These are phyloP conservation scores for Colletotrichum kahawae DNA, from an alignment of 2,329 filamentous ascomycete genomes.

Conservation along the genomic window DNA sequence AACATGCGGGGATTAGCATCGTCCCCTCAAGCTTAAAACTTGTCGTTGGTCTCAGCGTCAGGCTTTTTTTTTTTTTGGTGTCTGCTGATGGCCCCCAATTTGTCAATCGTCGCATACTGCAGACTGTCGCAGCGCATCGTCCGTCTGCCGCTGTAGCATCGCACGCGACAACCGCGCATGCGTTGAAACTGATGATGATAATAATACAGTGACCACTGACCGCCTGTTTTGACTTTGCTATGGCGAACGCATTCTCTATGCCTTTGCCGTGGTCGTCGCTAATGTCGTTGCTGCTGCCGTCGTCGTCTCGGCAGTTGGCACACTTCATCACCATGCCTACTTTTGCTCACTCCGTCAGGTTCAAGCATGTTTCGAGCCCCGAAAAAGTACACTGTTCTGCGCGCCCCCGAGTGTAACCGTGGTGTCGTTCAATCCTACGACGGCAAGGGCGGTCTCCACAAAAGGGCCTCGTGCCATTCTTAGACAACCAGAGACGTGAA, in stretches of 20 bases:
- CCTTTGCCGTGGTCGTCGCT: fast-evolving
- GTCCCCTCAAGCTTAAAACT: neutral
- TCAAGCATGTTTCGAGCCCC: neutral
- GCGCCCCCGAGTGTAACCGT: neutral
- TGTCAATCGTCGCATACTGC: neutral
- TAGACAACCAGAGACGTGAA: neutral
- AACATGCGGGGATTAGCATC: neutral
- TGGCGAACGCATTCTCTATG: too few relatives aligned
- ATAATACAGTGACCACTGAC: neutral
- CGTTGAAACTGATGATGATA: fast-evolving
- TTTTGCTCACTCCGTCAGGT: too few relatives aligned
- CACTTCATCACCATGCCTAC: too few relatives aligned
- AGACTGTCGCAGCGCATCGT: neutral
- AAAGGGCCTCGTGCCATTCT: neutral
- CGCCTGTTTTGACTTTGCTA: fast-evolving
- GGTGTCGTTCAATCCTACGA: neutral
- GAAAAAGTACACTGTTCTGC: neutral
- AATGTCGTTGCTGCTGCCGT: neutral
- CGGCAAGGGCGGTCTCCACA: neutral
- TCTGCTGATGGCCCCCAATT: neutral
- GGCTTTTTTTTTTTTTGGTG: neutral
- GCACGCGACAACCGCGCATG: fast-evolving
- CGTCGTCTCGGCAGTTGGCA: too few relatives aligned
- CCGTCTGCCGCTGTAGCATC: neutral
- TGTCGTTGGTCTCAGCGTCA: neutral